Percentiles rank a stretch among this genome's conserved stretches.
phyloP scores from a whole-genome alignment of 192 early-diverging fungal species.

The Coemansia sp. region DNA sequence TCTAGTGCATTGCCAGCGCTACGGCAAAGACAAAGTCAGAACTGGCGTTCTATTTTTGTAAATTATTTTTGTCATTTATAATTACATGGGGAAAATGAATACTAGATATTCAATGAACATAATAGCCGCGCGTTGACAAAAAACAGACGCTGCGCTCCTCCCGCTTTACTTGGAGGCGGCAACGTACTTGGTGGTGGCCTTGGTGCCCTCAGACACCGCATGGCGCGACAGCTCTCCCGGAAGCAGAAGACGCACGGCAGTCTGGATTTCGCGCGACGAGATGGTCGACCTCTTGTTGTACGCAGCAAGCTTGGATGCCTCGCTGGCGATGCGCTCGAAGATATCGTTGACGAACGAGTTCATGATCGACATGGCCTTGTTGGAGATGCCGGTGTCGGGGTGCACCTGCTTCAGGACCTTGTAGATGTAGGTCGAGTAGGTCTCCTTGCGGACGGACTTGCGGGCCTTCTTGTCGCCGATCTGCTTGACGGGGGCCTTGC shows the following conservation, averaged over 20 bases:
- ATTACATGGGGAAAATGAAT: constrained; percentile 24
- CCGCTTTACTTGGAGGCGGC: constrained; percentile 20
- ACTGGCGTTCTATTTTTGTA: neutral
- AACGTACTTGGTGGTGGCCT: constrained; percentile 97
- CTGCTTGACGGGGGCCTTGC: constrained; percentile 49
- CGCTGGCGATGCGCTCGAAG: constrained; percentile 90
- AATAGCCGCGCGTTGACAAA: constrained; percentile 5
- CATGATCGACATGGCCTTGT: constrained; percentile 96
- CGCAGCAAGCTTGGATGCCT: constrained; percentile 82
- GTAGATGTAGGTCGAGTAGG: constrained; percentile 95
- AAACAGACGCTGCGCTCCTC: neutral
- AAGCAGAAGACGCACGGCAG: constrained; percentile 69
- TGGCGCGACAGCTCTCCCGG: constrained; percentile 74
- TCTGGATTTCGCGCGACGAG: constrained; percentile 92
- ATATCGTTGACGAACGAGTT: constrained; percentile 98
- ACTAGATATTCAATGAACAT: neutral
- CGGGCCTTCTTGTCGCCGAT: constrained; percentile 63
- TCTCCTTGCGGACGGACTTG: constrained; percentile 68
- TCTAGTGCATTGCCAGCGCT: too few species aligned
- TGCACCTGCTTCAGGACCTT: constrained; percentile 97
- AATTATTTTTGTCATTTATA: constrained; percentile 19
- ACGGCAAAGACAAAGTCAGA: too few species aligned
- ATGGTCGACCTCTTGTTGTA: constrained; percentile 98
- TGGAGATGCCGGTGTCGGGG: constrained; percentile 96
- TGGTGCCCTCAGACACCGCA: constrained; percentile 85